A percentile compares a stretch with the other conserved stretches of the same genome.
Evolutionary conservation across 2,329 filamentous ascomycete species (phyloP).

Genomic region (Fulvia fulva): DNA sequence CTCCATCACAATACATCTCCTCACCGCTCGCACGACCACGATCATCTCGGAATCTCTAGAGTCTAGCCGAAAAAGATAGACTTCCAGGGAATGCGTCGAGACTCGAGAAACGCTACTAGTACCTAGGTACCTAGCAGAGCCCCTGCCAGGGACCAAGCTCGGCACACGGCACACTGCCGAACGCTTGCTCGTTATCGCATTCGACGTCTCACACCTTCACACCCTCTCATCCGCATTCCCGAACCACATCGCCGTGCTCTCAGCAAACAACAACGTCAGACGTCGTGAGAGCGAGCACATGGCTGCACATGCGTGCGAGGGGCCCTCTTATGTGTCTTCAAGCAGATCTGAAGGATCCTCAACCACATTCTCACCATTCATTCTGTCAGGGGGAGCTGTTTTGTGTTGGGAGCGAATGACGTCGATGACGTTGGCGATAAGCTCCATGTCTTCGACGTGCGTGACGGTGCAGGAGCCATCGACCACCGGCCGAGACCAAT

Average conservation of each 20-base stretch:
- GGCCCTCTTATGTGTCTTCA: not conserved
- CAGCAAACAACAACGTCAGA: not conserved
- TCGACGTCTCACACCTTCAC: not conserved
- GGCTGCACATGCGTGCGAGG: not conserved
- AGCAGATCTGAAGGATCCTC: not conserved
- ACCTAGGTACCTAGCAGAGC: no score
- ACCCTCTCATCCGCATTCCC: not conserved
- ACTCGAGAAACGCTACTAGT: no score
- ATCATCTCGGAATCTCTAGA: not conserved
- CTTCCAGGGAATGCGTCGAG: not conserved
- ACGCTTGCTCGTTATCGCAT: not conserved
- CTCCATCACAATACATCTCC: not conserved
- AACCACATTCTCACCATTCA: no score
- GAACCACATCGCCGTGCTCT: not conserved
- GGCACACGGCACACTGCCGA: not conserved
- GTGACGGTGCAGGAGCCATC: no score
- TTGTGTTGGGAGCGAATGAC: not conserved
- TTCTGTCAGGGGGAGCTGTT: no score
- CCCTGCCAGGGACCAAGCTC: not conserved
- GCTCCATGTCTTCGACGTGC: no score
- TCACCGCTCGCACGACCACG: not conserved
- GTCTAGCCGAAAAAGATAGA: not conserved
- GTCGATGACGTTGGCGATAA: not conserved
- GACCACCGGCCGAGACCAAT: no score
- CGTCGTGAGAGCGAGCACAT: not conserved